Evolutionary conservation across 2,329 filamentous ascomycete species (phyloP).

Genomic region (Verticillium albo-atrum): DNA sequence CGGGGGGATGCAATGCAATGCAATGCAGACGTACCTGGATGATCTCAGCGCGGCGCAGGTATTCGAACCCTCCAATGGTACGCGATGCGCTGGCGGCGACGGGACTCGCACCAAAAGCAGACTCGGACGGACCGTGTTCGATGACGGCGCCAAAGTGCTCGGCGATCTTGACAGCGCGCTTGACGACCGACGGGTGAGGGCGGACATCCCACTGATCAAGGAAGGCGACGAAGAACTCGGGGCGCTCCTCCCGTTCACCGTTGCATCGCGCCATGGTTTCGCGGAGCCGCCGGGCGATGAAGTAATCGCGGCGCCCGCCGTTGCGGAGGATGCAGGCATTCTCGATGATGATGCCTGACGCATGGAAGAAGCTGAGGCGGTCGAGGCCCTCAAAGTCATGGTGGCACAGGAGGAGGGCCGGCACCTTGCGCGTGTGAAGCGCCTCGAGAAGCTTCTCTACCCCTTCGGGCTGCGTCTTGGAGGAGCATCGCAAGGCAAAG

Average conservation of each 20-base stretch:
- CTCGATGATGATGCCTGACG: slow-evolving; percentile 33
- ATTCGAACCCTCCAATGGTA: slow-evolving; percentile 29
- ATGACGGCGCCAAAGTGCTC: slow-evolving; percentile 29
- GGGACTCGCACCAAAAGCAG: background rate
- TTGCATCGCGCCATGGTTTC: slow-evolving; percentile 21
- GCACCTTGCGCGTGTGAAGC: background rate
- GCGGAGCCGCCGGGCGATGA: slow-evolving; percentile 30
- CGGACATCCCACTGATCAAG: slow-evolving; percentile 26
- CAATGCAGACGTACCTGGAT: slow-evolving; percentile 16
- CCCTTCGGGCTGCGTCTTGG: background rate
- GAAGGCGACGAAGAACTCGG: slow-evolving; percentile 31
- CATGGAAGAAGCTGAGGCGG: slow-evolving; percentile 21
- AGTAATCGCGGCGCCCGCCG: slow-evolving; percentile 37
- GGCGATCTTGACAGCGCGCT: slow-evolving; percentile 29
- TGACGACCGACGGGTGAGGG: slow-evolving; percentile 26
- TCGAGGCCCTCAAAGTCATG: slow-evolving; percentile 15
- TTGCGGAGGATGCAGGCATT: slow-evolving; percentile 35
- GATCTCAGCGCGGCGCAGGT: slow-evolving; percentile 24
- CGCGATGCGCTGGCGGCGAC: slow-evolving; percentile 6
- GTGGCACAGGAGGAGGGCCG: slow-evolving; percentile 16
- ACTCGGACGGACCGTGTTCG: slow-evolving; percentile 20
- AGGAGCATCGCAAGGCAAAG: slow-evolving; percentile 10
- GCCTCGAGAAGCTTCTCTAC: slow-evolving; percentile 8
- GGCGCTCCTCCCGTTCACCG: slow-evolving; percentile 21
- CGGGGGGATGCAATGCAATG: no score